These are phyloP conservation scores for Carex kokanica DNA, from an alignment of 176 grass and related monocot species.

Conservation along the genomic window DNA sequence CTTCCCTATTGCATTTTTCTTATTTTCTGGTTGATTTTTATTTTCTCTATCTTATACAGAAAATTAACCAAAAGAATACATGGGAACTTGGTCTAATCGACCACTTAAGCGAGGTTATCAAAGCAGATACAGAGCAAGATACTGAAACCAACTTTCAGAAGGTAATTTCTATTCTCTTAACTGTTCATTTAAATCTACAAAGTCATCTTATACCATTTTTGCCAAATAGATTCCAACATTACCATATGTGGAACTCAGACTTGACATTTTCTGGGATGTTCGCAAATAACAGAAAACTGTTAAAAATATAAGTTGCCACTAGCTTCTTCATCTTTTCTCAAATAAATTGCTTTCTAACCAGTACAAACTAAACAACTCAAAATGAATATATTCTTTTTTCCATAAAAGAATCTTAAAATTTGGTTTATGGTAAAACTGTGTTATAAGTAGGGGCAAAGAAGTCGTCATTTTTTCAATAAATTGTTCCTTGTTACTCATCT, in stretches of 20 bases:
- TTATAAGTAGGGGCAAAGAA: not conserved
- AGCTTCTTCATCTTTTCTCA: not conserved
- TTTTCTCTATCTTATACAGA: slow-evolving; percentile 37
- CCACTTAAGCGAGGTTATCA: slow-evolving; percentile 81
- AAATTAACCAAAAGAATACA: slow-evolving; percentile 98
- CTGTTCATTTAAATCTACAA: not conserved
- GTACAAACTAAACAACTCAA: not conserved
- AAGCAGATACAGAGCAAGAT: slow-evolving; percentile 61
- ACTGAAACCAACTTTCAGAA: slow-evolving; percentile 98
- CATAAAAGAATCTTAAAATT: too few relatives aligned
- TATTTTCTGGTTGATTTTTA: not conserved
- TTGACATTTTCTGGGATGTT: not conserved
- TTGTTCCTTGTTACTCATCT: not conserved
- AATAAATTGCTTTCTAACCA: not conserved
- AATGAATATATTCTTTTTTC: not conserved
- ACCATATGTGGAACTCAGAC: not conserved
- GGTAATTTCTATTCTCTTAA: slow-evolving; percentile 34
- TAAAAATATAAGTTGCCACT: not conserved
- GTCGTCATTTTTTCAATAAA: not conserved
- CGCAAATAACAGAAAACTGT: not conserved
- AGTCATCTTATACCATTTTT: not conserved
- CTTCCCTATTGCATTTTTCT: not conserved
- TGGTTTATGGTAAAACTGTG: not conserved
- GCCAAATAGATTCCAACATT: not conserved
- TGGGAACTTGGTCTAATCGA: slow-evolving; percentile 94